phyloP scores from a whole-genome alignment of 352 stramenopile species.

The Phytophthora citricola region DNA sequence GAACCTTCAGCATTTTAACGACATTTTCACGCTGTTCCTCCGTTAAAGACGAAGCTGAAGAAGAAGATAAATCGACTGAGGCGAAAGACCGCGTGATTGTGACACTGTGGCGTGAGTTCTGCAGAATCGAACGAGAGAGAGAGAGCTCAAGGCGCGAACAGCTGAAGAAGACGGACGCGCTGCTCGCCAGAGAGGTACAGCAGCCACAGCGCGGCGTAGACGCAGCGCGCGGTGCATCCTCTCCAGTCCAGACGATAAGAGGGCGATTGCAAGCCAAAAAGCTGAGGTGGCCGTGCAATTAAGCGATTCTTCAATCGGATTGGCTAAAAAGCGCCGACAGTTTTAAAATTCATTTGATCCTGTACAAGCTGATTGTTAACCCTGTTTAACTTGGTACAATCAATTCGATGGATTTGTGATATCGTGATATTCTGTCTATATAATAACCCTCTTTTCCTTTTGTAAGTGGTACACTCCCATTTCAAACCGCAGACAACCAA shows the following conservation, averaged over 20 bases:
- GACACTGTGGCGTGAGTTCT: constrained; percentile 13
- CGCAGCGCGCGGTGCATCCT: constrained; percentile 41
- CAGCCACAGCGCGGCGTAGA: constrained; percentile 25
- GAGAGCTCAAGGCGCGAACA: background rate
- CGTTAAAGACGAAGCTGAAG: constrained; percentile 1
- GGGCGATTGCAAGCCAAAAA: constrained; percentile 7
- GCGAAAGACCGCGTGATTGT: constrained; percentile 12
- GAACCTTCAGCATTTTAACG: constrained; percentile 50
- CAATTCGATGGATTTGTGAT: background rate
- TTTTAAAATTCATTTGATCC: constrained; percentile 28
- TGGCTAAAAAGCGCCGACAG: too few species aligned
- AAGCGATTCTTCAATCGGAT: too few species aligned
- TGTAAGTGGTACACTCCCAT: constrained; percentile 10
- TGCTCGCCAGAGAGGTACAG: background rate
- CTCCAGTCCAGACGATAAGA: constrained; percentile 31
- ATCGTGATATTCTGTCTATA: background rate
- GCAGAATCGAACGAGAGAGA: background rate
- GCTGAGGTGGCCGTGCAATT: constrained; percentile 14
- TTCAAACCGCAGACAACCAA: constrained; percentile 15
- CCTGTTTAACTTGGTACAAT: background rate
- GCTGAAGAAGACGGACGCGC: background rate
- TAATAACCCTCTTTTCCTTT: background rate
- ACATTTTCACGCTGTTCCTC: constrained; percentile 28
- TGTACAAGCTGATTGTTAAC: background rate
- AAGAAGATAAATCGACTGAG: constrained; percentile 14